phyloP scores from a whole-genome alignment of 2,329 filamentous ascomycete genomes.

The Aspergillus sp. region DNA sequence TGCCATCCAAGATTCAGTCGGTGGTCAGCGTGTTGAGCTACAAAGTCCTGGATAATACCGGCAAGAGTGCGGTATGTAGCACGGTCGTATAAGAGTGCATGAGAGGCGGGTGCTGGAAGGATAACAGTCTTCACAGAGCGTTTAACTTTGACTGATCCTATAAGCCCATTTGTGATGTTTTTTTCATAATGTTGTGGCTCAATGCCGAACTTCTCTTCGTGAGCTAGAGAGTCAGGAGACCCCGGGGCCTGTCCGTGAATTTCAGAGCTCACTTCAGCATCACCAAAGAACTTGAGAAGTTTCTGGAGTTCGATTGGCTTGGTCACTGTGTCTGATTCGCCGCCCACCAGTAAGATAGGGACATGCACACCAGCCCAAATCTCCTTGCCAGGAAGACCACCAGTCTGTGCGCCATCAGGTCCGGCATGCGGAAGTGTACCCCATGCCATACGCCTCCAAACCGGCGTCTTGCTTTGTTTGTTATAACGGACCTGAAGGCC shows the following conservation, averaged over 20 bases:
- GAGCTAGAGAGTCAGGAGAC: slow-evolving; percentile 17
- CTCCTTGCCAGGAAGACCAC: slow-evolving; percentile 68
- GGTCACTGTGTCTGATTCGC: slow-evolving; percentile 73
- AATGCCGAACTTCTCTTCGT: slow-evolving; percentile 30
- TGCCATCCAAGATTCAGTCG: slow-evolving; percentile 87
- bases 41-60: slow-evolving; percentile 79
- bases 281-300: slow-evolving; percentile 54
- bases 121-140: slow-evolving; percentile 65
- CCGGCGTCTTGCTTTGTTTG: slow-evolving; percentile 74
- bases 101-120: slow-evolving; percentile 74
- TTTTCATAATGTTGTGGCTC: slow-evolving; percentile 24
- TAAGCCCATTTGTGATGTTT: slow-evolving; percentile 5
- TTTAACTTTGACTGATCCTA: slow-evolving; percentile 38
- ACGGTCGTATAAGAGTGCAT: slow-evolving; percentile 80
- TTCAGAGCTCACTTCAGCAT: slow-evolving; percentile 21
- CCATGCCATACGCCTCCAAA: slow-evolving; percentile 78
- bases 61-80: slow-evolving; percentile 72
- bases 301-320: slow-evolving; percentile 69
- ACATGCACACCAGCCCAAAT: slow-evolving; percentile 71
- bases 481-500: slow-evolving; percentile 58
- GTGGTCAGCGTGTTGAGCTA: slow-evolving; percentile 70
- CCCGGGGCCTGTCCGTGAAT: slow-evolving; percentile 25
- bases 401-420: slow-evolving; percentile 46
- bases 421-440: slow-evolving; percentile 66
- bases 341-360: slow-evolving; percentile 77